Conservation (phyloP, 2,329 filamentous ascomycete species). For the Diaporthe sp. region DNA sequence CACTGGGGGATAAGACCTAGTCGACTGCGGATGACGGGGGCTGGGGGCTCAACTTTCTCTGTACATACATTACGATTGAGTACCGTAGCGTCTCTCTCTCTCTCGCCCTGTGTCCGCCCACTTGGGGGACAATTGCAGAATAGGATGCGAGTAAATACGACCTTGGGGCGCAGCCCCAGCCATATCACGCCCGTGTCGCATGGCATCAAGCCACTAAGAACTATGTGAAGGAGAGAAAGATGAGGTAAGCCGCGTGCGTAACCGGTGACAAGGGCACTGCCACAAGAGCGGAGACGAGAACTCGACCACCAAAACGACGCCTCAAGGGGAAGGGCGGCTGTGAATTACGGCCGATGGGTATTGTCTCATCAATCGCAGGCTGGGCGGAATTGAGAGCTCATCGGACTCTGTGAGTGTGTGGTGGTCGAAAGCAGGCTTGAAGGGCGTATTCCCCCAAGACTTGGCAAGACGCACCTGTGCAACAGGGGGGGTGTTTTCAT, state of each 20-base stretch:
- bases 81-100: background rate
- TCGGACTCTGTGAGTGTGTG: background rate
- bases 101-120: background rate
- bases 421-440: background rate
- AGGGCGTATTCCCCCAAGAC: conserved; percentile 1
- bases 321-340: conserved; percentile 19
- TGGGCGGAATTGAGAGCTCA: background rate
- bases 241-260: conserved; percentile 18
- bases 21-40: background rate
- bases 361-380: conserved; percentile 4
- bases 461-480: conserved; percentile 18
- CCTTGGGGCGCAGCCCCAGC: conserved; percentile 20
- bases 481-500: background rate
- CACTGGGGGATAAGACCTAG: background rate
- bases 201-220: conserved; percentile 35
- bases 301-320: background rate
- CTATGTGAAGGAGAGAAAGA: conserved; percentile 24
- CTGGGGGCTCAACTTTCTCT: conserved; percentile 6
- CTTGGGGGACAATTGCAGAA: background rate
- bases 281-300: background rate
- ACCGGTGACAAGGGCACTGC: conserved; percentile 6
- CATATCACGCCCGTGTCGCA: conserved; percentile 9
- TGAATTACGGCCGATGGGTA: background rate
- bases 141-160: background rate
- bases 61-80: conserved; percentile 7